These are phyloP conservation scores for Xylaria bambusicola DNA, from an alignment of 495 filamentous ascomycete genomes.

Conservation along the genomic window DNA sequence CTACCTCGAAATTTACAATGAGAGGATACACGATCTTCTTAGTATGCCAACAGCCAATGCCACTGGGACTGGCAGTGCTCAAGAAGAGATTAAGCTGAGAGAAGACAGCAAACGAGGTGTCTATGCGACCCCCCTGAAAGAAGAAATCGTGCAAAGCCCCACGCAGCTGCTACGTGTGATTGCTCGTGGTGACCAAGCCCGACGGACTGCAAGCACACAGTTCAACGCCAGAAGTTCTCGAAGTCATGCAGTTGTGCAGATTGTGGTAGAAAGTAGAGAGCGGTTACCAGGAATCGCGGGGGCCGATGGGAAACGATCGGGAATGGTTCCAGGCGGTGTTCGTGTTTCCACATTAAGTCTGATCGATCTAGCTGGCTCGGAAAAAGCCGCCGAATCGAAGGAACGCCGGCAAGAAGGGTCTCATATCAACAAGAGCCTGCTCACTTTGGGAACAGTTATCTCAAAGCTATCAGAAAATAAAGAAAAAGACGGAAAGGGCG, in stretches of 20 bases:
- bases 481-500: slow-evolving; percentile 70
- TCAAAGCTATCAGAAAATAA: slow-evolving; percentile 80
- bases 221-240: slow-evolving; percentile 96
- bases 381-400: slow-evolving; percentile 92
- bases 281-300: slow-evolving; percentile 59
- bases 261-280: slow-evolving; percentile 95
- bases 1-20: slow-evolving; percentile 98
- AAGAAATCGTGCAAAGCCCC: slow-evolving; percentile 97
- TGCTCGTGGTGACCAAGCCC: slow-evolving; percentile 86
- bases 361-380: slow-evolving; percentile 95
- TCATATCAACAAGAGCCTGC: slow-evolving; percentile 96
- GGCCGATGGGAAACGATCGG: slow-evolving; percentile 70
- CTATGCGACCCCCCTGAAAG: slow-evolving; percentile 93
- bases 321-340: slow-evolving; percentile 83
- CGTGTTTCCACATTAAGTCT: slow-evolving; percentile 92
- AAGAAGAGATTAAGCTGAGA: slow-evolving; percentile 92
- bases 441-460: slow-evolving; percentile 95
- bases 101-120: slow-evolving; percentile 96
- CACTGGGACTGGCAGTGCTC: slow-evolving; percentile 43
- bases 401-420: slow-evolving; percentile 92
- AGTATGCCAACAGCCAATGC: slow-evolving; percentile 62
- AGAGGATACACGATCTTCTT: slow-evolving; percentile 92
- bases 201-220: slow-evolving; percentile 88
- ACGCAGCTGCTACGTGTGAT: slow-evolving; percentile 95
- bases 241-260: slow-evolving; percentile 97